Base-by-base conservation (phyloP, 345 rosid genomes). In the Microcos paniculata region DNA sequence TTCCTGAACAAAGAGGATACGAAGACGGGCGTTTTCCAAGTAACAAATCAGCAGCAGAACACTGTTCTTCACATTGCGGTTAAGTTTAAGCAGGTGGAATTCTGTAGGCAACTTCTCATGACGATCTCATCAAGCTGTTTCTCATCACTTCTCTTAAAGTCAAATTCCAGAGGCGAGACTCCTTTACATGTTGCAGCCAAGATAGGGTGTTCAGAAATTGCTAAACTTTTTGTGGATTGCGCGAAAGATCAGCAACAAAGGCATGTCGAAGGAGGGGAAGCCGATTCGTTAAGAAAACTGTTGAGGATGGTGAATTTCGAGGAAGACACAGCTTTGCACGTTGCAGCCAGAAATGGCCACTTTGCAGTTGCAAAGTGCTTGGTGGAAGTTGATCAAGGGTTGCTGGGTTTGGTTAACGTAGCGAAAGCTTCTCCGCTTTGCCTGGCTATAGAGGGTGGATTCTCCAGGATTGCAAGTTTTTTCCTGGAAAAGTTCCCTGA, bases 241-340 rank as follows among this genome's bases (percentile, higher is more conserved):
- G 63, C 64, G 13, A 73, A 74, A 24, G 12, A 21, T 3, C 40
- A 35, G 28, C 62, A 11, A 16, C 21, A 19, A 6, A 4, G 57
- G 57, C 14, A 43, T 43, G 14, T 43, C 3, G 6, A n/a, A 18
- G 24, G 62, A 16, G 2, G 33, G 62, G 40, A 12, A 4, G 64
- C 28, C 6, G 18, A 35, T 9, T 23, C 8, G 5, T 53, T 65
- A 13, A 65, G 46, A 21, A 58, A 69, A 33, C 43, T 24, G 46
- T 14, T 75, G 23, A 70, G 76, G 70, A 70, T 80, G 76, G 76
- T 51, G 61, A 75, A 75, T 43, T 11, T 19, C 4, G 72, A 75
- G n/a, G 46, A 46, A 9, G 79, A 80, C 9, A 75, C 72, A 21
- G 76, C 79, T 23, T n/a, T 80, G 30, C 76, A 70, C 31, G 79